phyloP scores from a whole-genome alignment of 2,329 filamentous ascomycete species.

The Botrytis elliptica region DNA sequence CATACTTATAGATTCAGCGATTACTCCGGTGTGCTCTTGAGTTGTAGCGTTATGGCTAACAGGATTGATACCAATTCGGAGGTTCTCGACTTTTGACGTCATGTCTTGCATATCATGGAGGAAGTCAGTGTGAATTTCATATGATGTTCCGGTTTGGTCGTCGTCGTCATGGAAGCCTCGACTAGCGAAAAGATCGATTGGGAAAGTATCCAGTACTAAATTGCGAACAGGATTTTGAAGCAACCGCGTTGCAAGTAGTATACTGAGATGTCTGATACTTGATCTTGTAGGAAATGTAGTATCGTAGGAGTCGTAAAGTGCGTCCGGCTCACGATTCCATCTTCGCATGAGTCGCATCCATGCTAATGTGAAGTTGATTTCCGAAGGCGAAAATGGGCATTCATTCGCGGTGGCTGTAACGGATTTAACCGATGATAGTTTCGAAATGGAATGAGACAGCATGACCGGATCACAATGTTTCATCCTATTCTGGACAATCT shows the following conservation, averaged over 20 bases:
- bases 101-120: conserved; percentile 12
- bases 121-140: conserved; percentile 8
- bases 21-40: not conserved
- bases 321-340: conserved; percentile 11
- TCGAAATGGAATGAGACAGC: conserved; percentile 2
- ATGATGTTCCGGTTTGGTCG: not conserved
- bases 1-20: conserved; percentile 4
- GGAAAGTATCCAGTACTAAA: conserved; percentile 11
- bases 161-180: not conserved
- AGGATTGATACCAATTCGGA: conserved; percentile 14
- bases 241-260: conserved; percentile 8
- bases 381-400: conserved; percentile 15
- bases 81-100: not conserved
- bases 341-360: conserved; percentile 3
- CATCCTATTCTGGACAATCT: conserved; percentile 9
- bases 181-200: conserved; percentile 10
- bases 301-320: conserved; percentile 16
- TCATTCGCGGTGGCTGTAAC: conserved; percentile 6
- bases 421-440: not conserved
- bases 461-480: conserved; percentile 13
- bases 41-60: not conserved
- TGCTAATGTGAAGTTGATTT: conserved; percentile 8
- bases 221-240: not conserved
- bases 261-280: conserved; percentile 9
- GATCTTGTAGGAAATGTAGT: conserved; percentile 16